Evolutionary conservation across 108 stramenopile species (phyloP), one percentile per base, ranked within the genome.

Genomic region (Parietichytrium sp.): DNA sequence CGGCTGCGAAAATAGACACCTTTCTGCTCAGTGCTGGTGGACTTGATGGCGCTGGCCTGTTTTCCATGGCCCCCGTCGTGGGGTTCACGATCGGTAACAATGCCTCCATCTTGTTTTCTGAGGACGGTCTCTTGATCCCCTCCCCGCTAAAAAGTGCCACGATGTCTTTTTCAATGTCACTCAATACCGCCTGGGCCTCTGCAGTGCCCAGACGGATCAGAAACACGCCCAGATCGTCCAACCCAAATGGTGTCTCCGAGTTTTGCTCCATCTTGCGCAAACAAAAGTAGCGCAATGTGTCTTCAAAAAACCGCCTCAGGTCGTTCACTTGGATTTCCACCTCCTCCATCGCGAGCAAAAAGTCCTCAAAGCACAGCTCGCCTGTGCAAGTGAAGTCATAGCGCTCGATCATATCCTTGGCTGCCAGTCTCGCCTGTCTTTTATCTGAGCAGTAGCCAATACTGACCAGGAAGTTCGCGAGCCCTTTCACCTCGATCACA

Each of bases 141-240:
- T 72, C 61, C 12, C 36, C 10, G 6, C 38, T 45, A 27, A 72
- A 72, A 23, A 72, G 61, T 10, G 36, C 33, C 33, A 42, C 29
- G 45, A 72, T 42, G 45, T 72, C 61, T 10, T 10, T 20, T n/a
- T 72, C 61, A 3, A 72, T 72, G 42, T 72, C 61, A 72, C 45
- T 45, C n/a, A 72, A 12, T 1, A 72, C 6, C 23, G 36, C 23
- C 6, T 0, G 36, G 16, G 61, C 61, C 13, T 45, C 38, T 6
- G 36, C 61, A 1, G 25, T 25, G 8, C 38, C 38, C 6, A 72
- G 42, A 10, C 38, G 10, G 6, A 42, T 45, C 15, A 72, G 42
- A 6, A 72, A n/a, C 13, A 10, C 20, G 61, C 36, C 45, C 38
- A 72, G 20, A 72, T 72, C 61, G 15, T 72, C 45, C 38, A 72